Conservation (phyloP, 495 filamentous ascomycete genomes). For the Extremus antarcticus region DNA sequence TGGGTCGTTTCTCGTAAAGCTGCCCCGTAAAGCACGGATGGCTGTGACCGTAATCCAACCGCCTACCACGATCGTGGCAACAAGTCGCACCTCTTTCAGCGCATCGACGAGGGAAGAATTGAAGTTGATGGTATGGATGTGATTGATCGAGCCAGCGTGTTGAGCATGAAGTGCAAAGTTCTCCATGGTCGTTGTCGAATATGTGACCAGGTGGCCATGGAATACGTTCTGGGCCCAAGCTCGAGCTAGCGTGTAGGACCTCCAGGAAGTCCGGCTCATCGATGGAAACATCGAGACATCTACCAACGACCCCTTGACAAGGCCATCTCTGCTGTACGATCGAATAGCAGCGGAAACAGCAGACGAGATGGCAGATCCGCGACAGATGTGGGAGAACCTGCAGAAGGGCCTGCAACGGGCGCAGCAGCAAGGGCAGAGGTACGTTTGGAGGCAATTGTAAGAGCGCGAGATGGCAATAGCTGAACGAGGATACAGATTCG, state of each 20-base stretch:
- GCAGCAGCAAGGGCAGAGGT: conserved; percentile 39
- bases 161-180: not conserved
- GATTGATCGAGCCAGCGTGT: conserved; percentile 14
- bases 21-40: conserved; percentile 7
- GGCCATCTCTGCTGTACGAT: not conserved
- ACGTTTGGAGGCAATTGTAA: not conserved
- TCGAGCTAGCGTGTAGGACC: not conserved
- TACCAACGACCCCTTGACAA: not conserved
- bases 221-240: not conserved
- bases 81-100: conserved; percentile 34
- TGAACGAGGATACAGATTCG: conserved; percentile 35
- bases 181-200: conserved; percentile 1
- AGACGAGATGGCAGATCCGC: conserved; percentile 46
- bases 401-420: conserved; percentile 45
- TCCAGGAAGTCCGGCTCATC: no score
- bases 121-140: conserved; percentile 14
- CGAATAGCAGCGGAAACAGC: not conserved
- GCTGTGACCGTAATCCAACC: conserved; percentile 18
- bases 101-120: conserved; percentile 15
- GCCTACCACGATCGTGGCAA: conserved; percentile 9
- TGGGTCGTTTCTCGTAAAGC: not conserved
- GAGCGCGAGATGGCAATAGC: conserved; percentile 19
- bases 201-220: not conserved
- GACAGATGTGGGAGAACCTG: conserved; percentile 53
- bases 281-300: not conserved